Percentiles rank a stretch among this genome's conserved stretches.
Conservation (phyloP, 2,329 filamentous ascomycete genomes). For the Monosporascus cannonballus region DNA sequence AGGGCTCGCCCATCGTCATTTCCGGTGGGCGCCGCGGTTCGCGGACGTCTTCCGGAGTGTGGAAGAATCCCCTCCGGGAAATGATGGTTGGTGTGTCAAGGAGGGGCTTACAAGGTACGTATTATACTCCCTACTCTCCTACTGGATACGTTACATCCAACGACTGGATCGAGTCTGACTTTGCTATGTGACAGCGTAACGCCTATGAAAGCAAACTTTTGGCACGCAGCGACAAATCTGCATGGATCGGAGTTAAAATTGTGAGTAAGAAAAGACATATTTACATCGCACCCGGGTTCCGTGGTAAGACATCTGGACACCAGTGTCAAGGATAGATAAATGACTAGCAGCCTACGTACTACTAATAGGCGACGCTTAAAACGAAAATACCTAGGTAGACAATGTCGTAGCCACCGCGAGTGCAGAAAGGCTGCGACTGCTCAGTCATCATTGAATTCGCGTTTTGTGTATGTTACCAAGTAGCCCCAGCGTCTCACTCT, state of each 20-base stretch:
- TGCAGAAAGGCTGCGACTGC: too few species aligned
- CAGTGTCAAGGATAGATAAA: too few species aligned
- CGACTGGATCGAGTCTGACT: neutral
- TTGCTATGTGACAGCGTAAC: slow-evolving; percentile 59
- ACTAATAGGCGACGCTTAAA: too few species aligned
- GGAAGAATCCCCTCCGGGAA: slow-evolving; percentile 70
- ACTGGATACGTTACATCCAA: too few species aligned
- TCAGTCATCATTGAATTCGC: neutral
- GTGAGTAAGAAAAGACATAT: slow-evolving; percentile 53
- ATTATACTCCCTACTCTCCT: slow-evolving; percentile 1
- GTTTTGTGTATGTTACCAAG: slow-evolving; percentile 1
- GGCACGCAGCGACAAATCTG: slow-evolving; percentile 60
- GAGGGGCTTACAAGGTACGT: slow-evolving; percentile 77
- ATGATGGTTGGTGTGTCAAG: slow-evolving; percentile 89
- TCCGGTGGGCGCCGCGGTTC: slow-evolving; percentile 90
- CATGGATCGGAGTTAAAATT: slow-evolving; percentile 70
- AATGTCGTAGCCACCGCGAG: too few species aligned
- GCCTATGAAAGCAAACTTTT: slow-evolving; percentile 87
- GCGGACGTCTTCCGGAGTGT: slow-evolving; percentile 83
- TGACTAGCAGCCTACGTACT: too few species aligned
- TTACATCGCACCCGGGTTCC: too few species aligned
- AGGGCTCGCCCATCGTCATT: slow-evolving; percentile 72
- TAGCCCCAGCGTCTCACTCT: slow-evolving; percentile 9
- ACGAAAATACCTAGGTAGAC: too few species aligned
- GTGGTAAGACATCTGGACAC: too few species aligned